These are phyloP conservation scores for Graphilbum ipis-grandicollis DNA, from an alignment of 2,329 filamentous ascomycete species.

Conservation along the genomic window DNA sequence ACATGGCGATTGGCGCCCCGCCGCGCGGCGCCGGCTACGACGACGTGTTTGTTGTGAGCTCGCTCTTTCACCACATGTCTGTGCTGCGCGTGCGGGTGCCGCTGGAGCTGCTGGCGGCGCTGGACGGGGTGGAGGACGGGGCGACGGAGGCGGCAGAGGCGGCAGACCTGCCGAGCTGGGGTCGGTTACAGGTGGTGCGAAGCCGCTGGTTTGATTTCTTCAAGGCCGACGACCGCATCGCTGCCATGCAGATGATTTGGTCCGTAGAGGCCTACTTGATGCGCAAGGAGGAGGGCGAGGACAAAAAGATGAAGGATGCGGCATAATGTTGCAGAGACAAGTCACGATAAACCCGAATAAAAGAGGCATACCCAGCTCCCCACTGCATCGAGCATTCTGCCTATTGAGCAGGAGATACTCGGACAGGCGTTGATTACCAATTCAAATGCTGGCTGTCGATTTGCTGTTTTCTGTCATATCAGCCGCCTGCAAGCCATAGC, in stretches of 20 bases:
- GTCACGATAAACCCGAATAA: too few relatives aligned
- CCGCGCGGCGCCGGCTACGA: conserved; percentile 29
- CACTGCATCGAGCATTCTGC: too few relatives aligned
- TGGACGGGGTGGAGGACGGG: conserved; percentile 26
- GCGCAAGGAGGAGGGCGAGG: conserved; percentile 21
- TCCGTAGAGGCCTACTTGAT: conserved; percentile 43
- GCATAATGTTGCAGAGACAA: too few relatives aligned
- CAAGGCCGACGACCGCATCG: conserved; percentile 30
- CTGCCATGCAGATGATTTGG: conserved; percentile 41
- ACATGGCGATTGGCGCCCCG: conserved; percentile 39
- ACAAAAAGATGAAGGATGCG: conserved; percentile 1
- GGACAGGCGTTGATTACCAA: too few relatives aligned
- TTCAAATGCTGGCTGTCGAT: too few relatives aligned
- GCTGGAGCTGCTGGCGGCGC: conserved; percentile 28
- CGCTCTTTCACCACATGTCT: conserved; percentile 43
- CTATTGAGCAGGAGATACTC: too few relatives aligned
- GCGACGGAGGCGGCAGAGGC: conserved; percentile 7
- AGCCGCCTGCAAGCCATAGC: too few relatives aligned
- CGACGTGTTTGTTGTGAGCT: conserved; percentile 44
- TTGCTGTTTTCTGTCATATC: too few relatives aligned
- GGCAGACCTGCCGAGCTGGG: conserved; percentile 23
- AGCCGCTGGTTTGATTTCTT: conserved; percentile 48
- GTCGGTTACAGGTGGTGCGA: conserved; percentile 34
- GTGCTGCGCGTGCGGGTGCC: conserved; percentile 43
- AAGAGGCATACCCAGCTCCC: too few relatives aligned